phyloP scores from a whole-genome alignment of 1,139 yeast genomes.

The Lipomyces yarrowii region DNA sequence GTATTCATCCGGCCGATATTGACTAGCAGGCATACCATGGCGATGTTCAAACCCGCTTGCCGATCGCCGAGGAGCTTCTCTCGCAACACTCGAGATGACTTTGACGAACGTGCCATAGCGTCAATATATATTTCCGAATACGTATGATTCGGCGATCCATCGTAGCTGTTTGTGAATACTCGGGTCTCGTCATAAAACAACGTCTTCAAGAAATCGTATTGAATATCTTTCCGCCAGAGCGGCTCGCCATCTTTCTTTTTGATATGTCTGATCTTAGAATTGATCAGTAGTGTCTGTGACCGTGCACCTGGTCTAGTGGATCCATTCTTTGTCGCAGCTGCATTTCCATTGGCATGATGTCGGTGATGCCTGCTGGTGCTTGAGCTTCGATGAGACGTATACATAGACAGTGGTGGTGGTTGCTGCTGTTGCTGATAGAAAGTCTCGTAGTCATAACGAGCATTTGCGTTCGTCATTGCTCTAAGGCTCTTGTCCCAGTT shows the following conservation, averaged over 20 bases:
- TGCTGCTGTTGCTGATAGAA: constrained; percentile 9
- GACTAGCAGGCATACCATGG: constrained; percentile 81
- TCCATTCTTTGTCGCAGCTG: background rate
- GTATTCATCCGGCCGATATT: constrained; percentile 95
- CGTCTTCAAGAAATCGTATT: constrained; percentile 70
- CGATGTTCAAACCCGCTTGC: constrained; percentile 67
- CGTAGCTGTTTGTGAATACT: constrained; percentile 68
- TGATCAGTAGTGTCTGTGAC: constrained; percentile 29
- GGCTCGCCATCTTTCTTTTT: constrained; percentile 94
- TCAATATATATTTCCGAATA: constrained; percentile 86
- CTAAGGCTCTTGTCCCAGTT: background rate
- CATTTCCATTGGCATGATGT: constrained; percentile 4
- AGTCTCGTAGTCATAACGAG: constrained; percentile 9
- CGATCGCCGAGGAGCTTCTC: constrained; percentile 72
- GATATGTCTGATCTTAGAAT: constrained; percentile 61
- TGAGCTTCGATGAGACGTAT: constrained; percentile 9
- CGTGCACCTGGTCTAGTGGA: constrained; percentile 18
- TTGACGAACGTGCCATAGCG: constrained; percentile 79
- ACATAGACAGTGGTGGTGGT: constrained; percentile 8
- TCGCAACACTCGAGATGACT: constrained; percentile 78
- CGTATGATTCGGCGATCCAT: constrained; percentile 55
- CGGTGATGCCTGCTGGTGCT: background rate
- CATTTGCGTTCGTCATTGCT: constrained; percentile 1
- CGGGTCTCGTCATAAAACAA: constrained; percentile 64
- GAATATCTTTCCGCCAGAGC: constrained; percentile 85